Percentiles rank a stretch among this genome's conserved stretches.
Conservation (phyloP, 108 stramenopile species). For the Fragilariopsis cylindrus region DNA sequence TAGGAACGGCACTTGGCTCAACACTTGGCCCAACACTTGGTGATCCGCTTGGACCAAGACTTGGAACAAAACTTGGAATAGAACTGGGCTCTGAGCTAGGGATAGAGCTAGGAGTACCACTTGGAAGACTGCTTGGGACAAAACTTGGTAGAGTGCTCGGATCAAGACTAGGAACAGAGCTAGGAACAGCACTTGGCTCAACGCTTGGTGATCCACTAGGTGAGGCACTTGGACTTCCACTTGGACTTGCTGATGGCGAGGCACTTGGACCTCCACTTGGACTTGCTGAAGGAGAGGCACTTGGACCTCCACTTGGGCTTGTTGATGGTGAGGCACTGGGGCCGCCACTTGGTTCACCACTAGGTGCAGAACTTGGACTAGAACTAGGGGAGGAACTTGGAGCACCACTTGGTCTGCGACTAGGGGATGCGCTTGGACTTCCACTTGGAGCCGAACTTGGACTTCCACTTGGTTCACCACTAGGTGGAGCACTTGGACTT, state of each 20-base stretch:
- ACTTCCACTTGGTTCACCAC: not conserved
- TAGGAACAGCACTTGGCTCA: not conserved
- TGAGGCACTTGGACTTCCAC: not conserved
- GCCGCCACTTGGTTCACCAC: not conserved
- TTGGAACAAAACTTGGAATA: not conserved
- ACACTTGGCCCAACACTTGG: not conserved
- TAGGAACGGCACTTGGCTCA: not conserved
- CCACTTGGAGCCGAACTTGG: not conserved
- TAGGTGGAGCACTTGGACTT: not conserved
- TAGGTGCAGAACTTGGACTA: not conserved
- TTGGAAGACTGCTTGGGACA: not conserved
- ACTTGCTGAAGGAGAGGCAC: slow-evolving; percentile 3
- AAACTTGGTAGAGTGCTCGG: not conserved
- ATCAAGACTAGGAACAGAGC: not conserved
- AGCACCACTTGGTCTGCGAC: not conserved
- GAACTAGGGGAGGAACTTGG: not conserved
- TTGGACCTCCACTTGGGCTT: slow-evolving; percentile 10
- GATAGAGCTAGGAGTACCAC: not conserved
- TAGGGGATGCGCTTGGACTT: not conserved
- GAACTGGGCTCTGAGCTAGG: not conserved
- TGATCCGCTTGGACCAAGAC: not conserved
- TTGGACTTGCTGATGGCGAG: not conserved
- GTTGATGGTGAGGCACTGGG: slow-evolving; percentile 2
- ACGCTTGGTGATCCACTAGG: not conserved
- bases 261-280: slow-evolving; percentile 10